Evolutionary conservation across 1,139 yeast species (phyloP).

Genomic region (Taphrina sp.): DNA sequence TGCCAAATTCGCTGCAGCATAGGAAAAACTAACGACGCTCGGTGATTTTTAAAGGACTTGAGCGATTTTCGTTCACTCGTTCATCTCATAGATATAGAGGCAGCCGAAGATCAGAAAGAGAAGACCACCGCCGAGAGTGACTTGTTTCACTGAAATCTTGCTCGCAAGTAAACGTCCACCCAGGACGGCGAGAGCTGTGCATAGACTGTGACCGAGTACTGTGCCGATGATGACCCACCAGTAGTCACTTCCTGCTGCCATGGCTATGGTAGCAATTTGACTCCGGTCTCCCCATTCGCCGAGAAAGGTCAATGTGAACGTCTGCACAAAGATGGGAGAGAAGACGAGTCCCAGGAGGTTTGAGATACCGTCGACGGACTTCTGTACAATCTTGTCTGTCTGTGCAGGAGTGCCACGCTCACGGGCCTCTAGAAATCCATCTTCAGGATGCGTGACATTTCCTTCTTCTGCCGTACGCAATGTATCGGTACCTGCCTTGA

Average conservation of each 20-base stretch:
- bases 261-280: constrained; percentile 95
- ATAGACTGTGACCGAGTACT: constrained; percentile 81
- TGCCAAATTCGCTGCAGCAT: too few relatives aligned
- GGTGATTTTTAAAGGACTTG: too few relatives aligned
- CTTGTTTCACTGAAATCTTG: constrained; percentile 84
- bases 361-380: constrained; percentile 46
- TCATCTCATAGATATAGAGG: constrained; percentile 63
- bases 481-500: constrained; percentile 44
- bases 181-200: constrained; percentile 87
- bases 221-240: constrained; percentile 90
- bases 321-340: constrained; percentile 92
- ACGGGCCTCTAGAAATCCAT: not conserved
- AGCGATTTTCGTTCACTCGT: too few relatives aligned
- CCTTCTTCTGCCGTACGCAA: constrained; percentile 41
- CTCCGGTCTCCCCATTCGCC: constrained; percentile 99
- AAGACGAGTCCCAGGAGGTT: constrained; percentile 63
- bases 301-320: constrained; percentile 89
- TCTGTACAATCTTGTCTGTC: constrained; percentile 33
- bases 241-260: constrained; percentile 96
- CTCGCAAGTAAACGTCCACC: constrained; percentile 92
- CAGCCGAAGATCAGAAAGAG: constrained; percentile 82
- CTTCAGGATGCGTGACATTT: constrained; percentile 32
- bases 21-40: too few relatives aligned
- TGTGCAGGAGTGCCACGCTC: not conserved
- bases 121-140: constrained; percentile 83